These are phyloP conservation scores for Salisapilia sapeloensis DNA, from an alignment of 352 stramenopile genomes.

Conservation along the genomic window DNA sequence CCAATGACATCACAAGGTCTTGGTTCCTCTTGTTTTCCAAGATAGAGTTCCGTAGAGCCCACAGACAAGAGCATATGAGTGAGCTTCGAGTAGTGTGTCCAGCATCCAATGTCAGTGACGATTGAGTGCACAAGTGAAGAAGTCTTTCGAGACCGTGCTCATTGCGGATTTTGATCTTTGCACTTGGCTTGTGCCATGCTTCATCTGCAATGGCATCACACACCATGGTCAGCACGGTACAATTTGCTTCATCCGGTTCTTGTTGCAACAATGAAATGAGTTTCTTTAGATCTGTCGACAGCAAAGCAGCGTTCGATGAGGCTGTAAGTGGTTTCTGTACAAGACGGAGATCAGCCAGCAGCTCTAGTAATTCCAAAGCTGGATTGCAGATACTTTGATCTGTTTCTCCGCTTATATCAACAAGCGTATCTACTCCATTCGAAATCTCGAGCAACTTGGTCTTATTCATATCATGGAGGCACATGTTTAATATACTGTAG, in stretches of 20 bases:
- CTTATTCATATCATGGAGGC: conserved; percentile 76
- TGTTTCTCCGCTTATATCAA: conserved; percentile 47
- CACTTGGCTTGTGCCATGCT: conserved; percentile 40
- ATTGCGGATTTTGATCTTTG: conserved; percentile 41
- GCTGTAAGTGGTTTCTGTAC: conserved; percentile 16
- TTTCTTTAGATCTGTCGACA: conserved; percentile 35
- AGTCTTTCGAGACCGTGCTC: conserved; percentile 48
- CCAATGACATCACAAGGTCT: conserved; percentile 30
- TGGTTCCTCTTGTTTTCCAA: conserved; percentile 41
- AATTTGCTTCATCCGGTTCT: conserved; percentile 18
- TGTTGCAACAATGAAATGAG: conserved; percentile 54
- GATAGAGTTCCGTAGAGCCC: conserved; percentile 42
- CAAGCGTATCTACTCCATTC: conserved; percentile 62
- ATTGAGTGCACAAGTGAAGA: conserved; percentile 18
- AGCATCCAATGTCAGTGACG: no score
- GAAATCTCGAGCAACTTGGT: conserved; percentile 41
- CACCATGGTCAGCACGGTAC: conserved; percentile 42
- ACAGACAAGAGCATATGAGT: conserved; percentile 31
- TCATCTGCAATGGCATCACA: conserved; percentile 67
- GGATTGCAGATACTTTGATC: conserved; percentile 43
- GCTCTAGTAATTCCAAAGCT: conserved; percentile 51
- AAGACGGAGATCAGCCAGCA: conserved; percentile 49
- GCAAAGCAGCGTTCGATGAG: conserved; percentile 10
- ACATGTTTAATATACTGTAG: conserved; percentile 69
- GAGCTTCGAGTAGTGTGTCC: conserved; percentile 6